Conservation (phyloP, 1,139 yeast species). For the Groenewaldozyma sp. region DNA sequence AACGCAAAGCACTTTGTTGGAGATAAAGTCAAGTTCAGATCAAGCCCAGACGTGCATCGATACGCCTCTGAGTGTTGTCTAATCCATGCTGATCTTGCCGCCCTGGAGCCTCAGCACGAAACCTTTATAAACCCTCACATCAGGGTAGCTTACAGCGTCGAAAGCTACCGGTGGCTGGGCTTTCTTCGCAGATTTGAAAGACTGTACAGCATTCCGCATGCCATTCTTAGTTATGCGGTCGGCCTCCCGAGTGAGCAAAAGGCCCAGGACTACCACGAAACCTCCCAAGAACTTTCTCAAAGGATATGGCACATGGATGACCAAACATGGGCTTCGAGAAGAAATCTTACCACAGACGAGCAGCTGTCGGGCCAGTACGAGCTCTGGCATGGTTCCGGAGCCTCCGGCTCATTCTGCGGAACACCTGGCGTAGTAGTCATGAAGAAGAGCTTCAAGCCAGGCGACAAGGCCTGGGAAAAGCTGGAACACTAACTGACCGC, state of each 20-base stretch:
- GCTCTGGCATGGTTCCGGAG: neutral
- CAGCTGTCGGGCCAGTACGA: neutral
- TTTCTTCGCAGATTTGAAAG: conserved; percentile 11
- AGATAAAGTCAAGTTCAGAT: neutral
- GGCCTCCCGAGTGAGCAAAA: conserved; percentile 9
- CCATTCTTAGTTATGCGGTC: conserved; percentile 9
- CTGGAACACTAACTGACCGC: too few relatives aligned
- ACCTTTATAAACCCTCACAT: conserved; percentile 14
- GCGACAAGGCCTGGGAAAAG: neutral
- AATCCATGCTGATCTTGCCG: conserved; percentile 12
- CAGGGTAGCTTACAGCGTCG: conserved; percentile 12
- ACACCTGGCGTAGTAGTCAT: neutral
- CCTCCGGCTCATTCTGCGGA: neutral
- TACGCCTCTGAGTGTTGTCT: conserved; percentile 15
- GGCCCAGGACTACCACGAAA: neutral
- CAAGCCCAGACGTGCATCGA: neutral
- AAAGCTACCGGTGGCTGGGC: conserved; percentile 9
- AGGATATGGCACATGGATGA: neutral
- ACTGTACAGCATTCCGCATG: conserved; percentile 12
- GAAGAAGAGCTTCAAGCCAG: neutral
- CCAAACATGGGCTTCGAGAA: neutral
- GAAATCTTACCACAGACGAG: neutral
- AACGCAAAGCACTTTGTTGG: conserved; percentile 13
- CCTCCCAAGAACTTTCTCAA: neutral
- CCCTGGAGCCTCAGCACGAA: conserved; percentile 6